phyloP scores from a whole-genome alignment of 2,329 filamentous ascomycete species.

The Orbilia ellipsospora region DNA sequence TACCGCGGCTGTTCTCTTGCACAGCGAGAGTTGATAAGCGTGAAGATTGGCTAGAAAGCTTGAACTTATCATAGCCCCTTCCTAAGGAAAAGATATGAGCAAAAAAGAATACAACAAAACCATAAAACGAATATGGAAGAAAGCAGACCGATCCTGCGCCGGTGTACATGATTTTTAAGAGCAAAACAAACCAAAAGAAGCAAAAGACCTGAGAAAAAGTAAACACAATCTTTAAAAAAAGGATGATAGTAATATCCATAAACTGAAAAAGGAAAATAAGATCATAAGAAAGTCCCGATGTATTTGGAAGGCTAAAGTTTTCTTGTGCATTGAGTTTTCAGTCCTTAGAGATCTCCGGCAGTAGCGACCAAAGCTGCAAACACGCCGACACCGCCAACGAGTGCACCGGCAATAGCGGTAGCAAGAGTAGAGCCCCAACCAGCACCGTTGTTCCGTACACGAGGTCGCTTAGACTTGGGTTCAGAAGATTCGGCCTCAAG shows the following conservation, averaged over 20 bases:
- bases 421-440: constrained; percentile 57
- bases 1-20: not conserved
- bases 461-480: constrained; percentile 57
- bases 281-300: constrained; percentile 1
- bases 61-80: not conserved
- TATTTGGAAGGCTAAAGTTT: not conserved
- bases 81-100: not conserved
- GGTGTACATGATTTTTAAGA: constrained; percentile 51
- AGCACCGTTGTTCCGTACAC: constrained; percentile 34
- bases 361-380: constrained; percentile 63
- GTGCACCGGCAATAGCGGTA: constrained; percentile 61
- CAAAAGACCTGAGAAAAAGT: constrained; percentile 9
- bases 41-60: no score
- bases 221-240: constrained; percentile 15
- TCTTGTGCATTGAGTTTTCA: not conserved
- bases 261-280: constrained; percentile 18
- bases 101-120: not conserved
- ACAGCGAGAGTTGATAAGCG: no score
- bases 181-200: constrained; percentile 12
- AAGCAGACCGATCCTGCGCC: constrained; percentile 50
- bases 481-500: constrained; percentile 24
- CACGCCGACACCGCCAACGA: constrained; percentile 61
- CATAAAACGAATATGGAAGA: constrained; percentile 13
- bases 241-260: constrained; percentile 10
- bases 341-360: constrained; percentile 59